Evolutionary conservation across 2,329 filamentous ascomycete genomes (phyloP).

Genomic region (Bipolaris bicolor): DNA sequence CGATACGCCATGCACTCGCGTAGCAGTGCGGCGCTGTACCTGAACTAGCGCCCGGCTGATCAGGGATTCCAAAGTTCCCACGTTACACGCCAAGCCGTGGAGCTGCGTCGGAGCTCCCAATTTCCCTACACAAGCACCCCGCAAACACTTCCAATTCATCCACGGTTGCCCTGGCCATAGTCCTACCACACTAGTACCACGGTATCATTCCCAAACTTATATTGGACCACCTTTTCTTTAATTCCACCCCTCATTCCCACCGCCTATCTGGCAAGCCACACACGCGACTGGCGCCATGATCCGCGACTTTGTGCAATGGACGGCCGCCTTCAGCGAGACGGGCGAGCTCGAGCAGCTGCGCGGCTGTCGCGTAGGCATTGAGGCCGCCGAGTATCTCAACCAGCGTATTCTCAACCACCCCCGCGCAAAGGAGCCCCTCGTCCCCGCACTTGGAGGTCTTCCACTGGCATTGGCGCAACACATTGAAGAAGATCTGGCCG

Average conservation of each 20-base stretch:
- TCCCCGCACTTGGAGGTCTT: constrained; percentile 86
- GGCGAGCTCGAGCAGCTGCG: constrained; percentile 73
- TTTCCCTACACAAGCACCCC: constrained; percentile 15
- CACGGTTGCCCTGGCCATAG: constrained; percentile 3
- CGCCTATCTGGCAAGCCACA: constrained; percentile 1
- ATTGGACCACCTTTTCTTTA: neutral
- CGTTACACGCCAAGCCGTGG: constrained; percentile 14
- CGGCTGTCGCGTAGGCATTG: constrained; percentile 78
- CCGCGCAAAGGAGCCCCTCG: constrained; percentile 78
- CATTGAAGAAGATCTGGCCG: constrained; percentile 76
- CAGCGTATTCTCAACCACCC: constrained; percentile 64
- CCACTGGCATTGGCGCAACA: constrained; percentile 78
- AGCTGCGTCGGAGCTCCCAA: constrained; percentile 22
- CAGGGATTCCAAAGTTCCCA: constrained; percentile 15
- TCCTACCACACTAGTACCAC: neutral
- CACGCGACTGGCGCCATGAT: constrained; percentile 47
- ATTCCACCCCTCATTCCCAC: constrained; percentile 6
- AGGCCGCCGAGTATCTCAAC: constrained; percentile 87
- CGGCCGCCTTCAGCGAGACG: constrained; percentile 59
- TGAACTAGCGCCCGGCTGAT: constrained; percentile 20
- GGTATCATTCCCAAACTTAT: neutral
- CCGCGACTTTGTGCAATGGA: constrained; percentile 63
- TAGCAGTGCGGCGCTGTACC: constrained; percentile 12
- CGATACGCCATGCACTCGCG: neutral
- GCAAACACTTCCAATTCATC: constrained; percentile 8